Conservation (phyloP, 2,329 filamentous ascomycete genomes). For the Aspergillus calidoustus region DNA sequence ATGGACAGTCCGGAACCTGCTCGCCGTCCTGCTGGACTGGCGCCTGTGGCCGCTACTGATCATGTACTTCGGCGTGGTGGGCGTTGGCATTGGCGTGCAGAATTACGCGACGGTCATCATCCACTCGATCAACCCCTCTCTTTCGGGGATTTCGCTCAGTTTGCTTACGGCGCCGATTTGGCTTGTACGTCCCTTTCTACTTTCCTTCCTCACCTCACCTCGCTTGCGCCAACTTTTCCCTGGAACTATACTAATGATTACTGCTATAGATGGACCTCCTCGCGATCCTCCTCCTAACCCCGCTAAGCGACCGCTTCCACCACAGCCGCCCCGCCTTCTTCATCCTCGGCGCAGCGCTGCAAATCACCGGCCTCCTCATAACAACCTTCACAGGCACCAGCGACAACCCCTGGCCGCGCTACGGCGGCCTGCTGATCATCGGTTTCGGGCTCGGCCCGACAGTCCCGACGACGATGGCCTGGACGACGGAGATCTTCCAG, state of each 20-base stretch:
- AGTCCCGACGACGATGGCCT: conserved; percentile 91
- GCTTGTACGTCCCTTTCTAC: conserved; percentile 65
- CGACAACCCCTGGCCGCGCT: conserved; percentile 75
- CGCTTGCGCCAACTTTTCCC: not conserved
- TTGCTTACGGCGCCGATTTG: conserved; percentile 89
- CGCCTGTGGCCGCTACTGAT: conserved; percentile 81
- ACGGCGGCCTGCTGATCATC: conserved; percentile 85
- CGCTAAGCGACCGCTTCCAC: conserved; percentile 86
- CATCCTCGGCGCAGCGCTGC: conserved; percentile 72
- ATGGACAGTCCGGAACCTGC: conserved; percentile 75
- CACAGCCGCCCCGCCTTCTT: conserved; percentile 80
- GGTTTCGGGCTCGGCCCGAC: conserved; percentile 90
- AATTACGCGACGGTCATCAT: conserved; percentile 89
- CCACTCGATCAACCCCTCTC: conserved; percentile 71
- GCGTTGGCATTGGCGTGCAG: conserved; percentile 88
- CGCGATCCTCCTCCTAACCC: conserved; percentile 82
- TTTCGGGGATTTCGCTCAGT: conserved; percentile 76
- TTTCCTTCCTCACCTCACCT: not conserved
- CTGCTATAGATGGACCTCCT: conserved; percentile 75
- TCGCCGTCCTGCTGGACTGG: conserved; percentile 78
- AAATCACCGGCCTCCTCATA: conserved; percentile 79
- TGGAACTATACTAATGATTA: not conserved
- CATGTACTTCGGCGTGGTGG: conserved; percentile 96
- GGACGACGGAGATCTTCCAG: conserved; percentile 91
- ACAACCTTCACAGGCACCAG: conserved; percentile 71